Evolutionary conservation across 257 asterid species (phyloP).

Genomic region (Scutellaria baicalensis): DNA sequence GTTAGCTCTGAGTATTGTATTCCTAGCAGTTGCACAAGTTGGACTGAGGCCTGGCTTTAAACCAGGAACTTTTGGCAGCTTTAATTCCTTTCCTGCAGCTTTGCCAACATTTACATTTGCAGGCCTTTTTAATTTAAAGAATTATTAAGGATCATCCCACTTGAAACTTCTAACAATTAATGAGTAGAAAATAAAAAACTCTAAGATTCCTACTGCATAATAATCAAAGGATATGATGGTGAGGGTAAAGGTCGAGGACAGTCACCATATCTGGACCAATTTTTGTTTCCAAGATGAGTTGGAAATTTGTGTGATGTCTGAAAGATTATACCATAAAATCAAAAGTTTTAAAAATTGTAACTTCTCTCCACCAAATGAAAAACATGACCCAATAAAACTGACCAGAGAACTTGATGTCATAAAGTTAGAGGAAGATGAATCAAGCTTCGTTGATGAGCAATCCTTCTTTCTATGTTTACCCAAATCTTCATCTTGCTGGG

Average conservation of each 20-base stretch:
- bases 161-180: constrained; percentile 9
- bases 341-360: background rate
- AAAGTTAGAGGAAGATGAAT: constrained; percentile 31
- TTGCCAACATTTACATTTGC: constrained; percentile 44
- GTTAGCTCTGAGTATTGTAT: constrained; percentile 30
- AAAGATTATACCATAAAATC: constrained; percentile 8
- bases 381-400: constrained; percentile 18
- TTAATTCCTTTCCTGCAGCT: constrained; percentile 49
- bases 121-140: constrained; percentile 60
- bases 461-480: constrained; percentile 20
- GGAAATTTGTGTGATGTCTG: constrained; percentile 46
- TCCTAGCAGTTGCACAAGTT: constrained; percentile 29
- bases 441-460: constrained; percentile 25
- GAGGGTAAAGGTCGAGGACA: constrained; percentile 48
- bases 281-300: constrained; percentile 30
- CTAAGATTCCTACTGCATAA: background rate
- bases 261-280: constrained; percentile 32
- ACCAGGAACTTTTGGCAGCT: constrained; percentile 53
- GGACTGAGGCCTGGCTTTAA: constrained; percentile 44
- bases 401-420: constrained; percentile 32
- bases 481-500: constrained; percentile 16
- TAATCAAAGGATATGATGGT: constrained; percentile 68
- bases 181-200: background rate
- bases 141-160: constrained; percentile 44
- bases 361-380: constrained; percentile 1